A percentile compares a stretch with the other conserved stretches of the same genome.
phyloP scores from a whole-genome alignment of 371 early-diverging fungal genomes.

The Chytridiales sp. region DNA sequence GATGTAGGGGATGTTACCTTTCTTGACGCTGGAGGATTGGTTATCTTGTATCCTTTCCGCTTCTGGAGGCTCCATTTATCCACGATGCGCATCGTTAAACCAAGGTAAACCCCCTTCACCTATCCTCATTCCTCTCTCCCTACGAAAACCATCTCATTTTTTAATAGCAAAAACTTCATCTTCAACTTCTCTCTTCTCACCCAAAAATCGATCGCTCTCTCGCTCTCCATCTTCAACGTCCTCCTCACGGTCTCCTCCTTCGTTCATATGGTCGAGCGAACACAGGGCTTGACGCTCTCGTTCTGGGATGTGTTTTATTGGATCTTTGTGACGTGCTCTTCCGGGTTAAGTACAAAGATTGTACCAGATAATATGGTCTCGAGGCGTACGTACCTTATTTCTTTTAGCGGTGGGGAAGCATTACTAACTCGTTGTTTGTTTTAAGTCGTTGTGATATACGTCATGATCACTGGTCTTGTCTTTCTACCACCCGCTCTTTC shows the following conservation, averaged over 20 bases:
- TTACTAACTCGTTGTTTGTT: constrained; percentile 5
- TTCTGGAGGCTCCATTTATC: constrained; percentile 61
- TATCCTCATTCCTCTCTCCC: background rate
- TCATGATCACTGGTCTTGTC: constrained; percentile 68
- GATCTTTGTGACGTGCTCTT: constrained; percentile 38
- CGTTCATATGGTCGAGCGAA: constrained; percentile 51
- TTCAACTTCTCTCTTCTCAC: constrained; percentile 23
- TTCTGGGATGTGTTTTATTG: constrained; percentile 66
- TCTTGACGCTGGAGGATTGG: too few species aligned
- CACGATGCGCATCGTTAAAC: constrained; percentile 19
- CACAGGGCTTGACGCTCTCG: constrained; percentile 26
- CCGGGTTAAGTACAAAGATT: constrained; percentile 60
- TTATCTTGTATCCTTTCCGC: constrained; percentile 67
- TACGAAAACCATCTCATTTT: constrained; percentile 23
- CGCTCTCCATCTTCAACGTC: constrained; percentile 44
- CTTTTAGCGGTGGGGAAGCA: too few species aligned
- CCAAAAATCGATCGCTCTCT: constrained; percentile 28
- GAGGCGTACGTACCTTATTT: too few species aligned
- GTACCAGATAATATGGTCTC: constrained; percentile 59
- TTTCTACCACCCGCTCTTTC: constrained; percentile 64
- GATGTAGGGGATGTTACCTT: too few species aligned
- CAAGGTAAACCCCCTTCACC: constrained; percentile 17
- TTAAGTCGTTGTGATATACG: constrained; percentile 40
- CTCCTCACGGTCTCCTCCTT: constrained; percentile 64
- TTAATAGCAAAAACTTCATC: constrained; percentile 3